phyloP scores from a whole-genome alignment of 1,284 basidiomycete genomes.

The Cutaneotrichosporon sp. region DNA sequence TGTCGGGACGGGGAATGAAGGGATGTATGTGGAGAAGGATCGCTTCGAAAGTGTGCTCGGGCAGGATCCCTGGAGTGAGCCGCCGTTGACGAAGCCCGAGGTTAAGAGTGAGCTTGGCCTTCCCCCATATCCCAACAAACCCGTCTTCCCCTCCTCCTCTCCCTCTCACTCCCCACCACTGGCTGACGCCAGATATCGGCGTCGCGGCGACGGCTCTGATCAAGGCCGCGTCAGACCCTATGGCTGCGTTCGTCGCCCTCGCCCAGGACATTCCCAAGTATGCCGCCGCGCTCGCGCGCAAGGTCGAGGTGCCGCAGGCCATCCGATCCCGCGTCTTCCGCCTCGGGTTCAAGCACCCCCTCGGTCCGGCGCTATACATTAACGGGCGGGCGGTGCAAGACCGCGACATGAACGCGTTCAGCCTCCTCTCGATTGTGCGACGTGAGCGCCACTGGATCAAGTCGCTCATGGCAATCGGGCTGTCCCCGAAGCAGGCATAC shows the following conservation, averaged over 20 bases:
- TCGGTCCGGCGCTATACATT: conserved; percentile 61
- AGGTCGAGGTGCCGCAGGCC: conserved; percentile 55
- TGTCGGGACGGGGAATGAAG: neutral
- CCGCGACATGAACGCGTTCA: conserved; percentile 69
- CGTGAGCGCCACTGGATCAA: conserved; percentile 69
- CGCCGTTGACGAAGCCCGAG: conserved; percentile 64
- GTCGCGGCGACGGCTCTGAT: conserved; percentile 72
- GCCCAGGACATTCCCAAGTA: conserved; percentile 87
- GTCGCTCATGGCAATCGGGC: conserved; percentile 63
- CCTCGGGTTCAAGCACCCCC: conserved; percentile 53
- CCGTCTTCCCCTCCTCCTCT: neutral
- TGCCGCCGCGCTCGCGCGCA: conserved; percentile 66
- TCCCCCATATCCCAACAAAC: conserved; percentile 9
- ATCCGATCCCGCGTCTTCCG: conserved; percentile 62
- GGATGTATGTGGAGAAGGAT: neutral
- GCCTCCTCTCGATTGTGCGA: conserved; percentile 67
- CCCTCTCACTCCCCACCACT: conserved; percentile 4
- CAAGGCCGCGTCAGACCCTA: conserved; percentile 60
- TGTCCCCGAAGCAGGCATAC: conserved; percentile 65
- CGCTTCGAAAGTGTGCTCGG: conserved; percentile 39
- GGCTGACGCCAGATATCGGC: conserved; percentile 61
- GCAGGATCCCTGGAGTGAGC: conserved; percentile 55
- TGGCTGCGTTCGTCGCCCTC: conserved; percentile 67
- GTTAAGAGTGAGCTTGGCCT: conserved; percentile 55
- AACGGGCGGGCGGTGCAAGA: conserved; percentile 69